phyloP scores from a whole-genome alignment of 169 alveolate genomes.

The Eimeria mitis region DNA sequence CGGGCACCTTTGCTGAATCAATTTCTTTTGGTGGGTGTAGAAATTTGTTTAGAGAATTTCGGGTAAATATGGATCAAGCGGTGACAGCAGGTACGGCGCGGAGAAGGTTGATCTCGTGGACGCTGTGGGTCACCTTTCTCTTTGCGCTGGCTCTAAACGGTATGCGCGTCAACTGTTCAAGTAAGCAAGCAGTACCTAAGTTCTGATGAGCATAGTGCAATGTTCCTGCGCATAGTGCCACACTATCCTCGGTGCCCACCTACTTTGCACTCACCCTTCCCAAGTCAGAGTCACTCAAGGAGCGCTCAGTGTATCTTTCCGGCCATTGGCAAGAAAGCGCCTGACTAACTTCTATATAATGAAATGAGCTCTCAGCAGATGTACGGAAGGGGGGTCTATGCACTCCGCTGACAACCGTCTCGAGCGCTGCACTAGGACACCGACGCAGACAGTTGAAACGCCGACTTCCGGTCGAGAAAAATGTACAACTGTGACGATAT shows the following conservation, averaged over 20 bases:
- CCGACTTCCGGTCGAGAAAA: background rate
- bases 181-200: background rate
- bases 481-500: background rate
- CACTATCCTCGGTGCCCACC: background rate
- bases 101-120: constrained; percentile 8
- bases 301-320: background rate
- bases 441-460: background rate
- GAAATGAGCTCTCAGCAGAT: background rate
- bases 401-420: background rate
- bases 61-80: background rate
- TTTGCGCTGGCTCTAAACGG: background rate
- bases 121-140: constrained; percentile 10
- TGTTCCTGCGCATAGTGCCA: background rate
- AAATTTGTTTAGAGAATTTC: background rate
- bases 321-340: background rate
- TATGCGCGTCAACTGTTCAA: constrained; percentile 9
- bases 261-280: background rate
- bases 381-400: background rate
- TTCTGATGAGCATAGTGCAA: background rate
- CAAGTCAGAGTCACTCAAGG: background rate
- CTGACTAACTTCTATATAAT: background rate
- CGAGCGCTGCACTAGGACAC: background rate
- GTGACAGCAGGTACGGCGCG: background rate
- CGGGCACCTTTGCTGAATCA: background rate
- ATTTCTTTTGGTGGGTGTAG: background rate